These are phyloP conservation scores for Brassica incana DNA, from an alignment of 345 rosid species.

Conservation along the genomic window DNA sequence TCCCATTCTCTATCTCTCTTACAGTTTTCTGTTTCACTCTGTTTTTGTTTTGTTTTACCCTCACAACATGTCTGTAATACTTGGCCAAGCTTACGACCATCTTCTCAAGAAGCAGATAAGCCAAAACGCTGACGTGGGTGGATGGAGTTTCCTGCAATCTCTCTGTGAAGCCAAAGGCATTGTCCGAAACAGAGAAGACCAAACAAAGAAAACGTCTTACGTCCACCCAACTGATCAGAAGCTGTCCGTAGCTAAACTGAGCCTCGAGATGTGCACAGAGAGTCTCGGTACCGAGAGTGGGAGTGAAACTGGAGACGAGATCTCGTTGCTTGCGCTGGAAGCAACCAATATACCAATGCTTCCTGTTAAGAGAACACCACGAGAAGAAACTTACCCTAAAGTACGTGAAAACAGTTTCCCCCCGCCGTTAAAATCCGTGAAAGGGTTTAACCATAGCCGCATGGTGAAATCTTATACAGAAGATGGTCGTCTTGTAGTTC, in stretches of 20 bases:
- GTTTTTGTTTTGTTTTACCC: neutral
- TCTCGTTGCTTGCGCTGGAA: conserved; percentile 37
- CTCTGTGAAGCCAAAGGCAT: conserved; percentile 32
- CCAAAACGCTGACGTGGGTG: conserved; percentile 32
- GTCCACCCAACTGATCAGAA: conserved; percentile 55
- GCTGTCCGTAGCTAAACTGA: conserved; percentile 50
- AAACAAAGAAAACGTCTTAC: conserved; percentile 37
- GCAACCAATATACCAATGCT: conserved; percentile 6
- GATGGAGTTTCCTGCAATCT: conserved; percentile 61
- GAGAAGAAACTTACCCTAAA: neutral
- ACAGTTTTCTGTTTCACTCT: neutral
- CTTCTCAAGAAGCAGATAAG: conserved; percentile 11
- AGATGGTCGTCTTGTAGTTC: conserved; percentile 70
- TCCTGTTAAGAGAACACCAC: conserved; percentile 9
- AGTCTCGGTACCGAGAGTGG: conserved; percentile 84
- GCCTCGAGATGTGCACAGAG: conserved; percentile 91
- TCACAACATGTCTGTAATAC: conserved; percentile 13
- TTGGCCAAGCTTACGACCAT: conserved; percentile 21
- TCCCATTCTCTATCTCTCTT: neutral
- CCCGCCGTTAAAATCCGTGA: conserved; percentile 73
- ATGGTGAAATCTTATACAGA: conserved; percentile 55
- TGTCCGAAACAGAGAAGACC: conserved; percentile 16
- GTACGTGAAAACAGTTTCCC: conserved; percentile 52
- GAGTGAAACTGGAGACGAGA: conserved; percentile 43
- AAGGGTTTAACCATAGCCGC: conserved; percentile 41